Conservation (phyloP, 495 filamentous ascomycete species). For the Glonium stellatum region DNA sequence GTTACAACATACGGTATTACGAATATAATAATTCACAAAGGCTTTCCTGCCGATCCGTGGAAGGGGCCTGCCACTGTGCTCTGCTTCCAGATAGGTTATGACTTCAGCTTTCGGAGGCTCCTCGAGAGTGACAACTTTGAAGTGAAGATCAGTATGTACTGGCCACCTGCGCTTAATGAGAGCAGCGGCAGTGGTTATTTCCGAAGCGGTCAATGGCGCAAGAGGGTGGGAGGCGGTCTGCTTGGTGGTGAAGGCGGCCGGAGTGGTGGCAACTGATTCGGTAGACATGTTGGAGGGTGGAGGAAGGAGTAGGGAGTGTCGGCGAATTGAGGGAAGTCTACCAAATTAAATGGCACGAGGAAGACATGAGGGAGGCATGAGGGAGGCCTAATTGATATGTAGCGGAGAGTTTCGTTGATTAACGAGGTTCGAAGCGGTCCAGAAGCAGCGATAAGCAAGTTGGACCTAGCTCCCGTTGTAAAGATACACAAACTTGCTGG, state of each 20-base stretch:
- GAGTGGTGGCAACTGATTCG: slow-evolving; percentile 17
- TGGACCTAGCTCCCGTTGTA: too few species aligned
- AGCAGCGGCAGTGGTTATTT: slow-evolving; percentile 44
- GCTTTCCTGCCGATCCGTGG: slow-evolving; percentile 46
- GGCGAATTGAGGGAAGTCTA: neutral
- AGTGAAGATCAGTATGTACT: slow-evolving; percentile 46
- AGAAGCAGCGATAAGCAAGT: neutral
- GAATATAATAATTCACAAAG: slow-evolving; percentile 58
- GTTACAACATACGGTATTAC: slow-evolving; percentile 48
- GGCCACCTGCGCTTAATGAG: slow-evolving; percentile 48
- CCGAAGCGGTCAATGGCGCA: slow-evolving; percentile 50
- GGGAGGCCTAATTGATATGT: neutral
- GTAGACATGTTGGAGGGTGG: slow-evolving; percentile 19
- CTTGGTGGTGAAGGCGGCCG: slow-evolving; percentile 12
- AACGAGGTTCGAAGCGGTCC: neutral
- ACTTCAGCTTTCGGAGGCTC: slow-evolving; percentile 58
- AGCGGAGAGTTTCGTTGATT: neutral
- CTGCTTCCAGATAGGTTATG: slow-evolving; percentile 47
- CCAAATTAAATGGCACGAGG: neutral
- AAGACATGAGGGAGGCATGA: neutral
- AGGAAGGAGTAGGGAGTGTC: neutral
- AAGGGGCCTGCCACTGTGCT: slow-evolving; percentile 30
- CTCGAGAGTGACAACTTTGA: slow-evolving; percentile 58
- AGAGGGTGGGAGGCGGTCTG: slow-evolving; percentile 46
- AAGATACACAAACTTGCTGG: too few species aligned